Percentiles rank a stretch among this genome's conserved stretches.
These are phyloP conservation scores for Adansonia madagascariensis DNA, from an alignment of 441 rosid species.

Conservation along the genomic window DNA sequence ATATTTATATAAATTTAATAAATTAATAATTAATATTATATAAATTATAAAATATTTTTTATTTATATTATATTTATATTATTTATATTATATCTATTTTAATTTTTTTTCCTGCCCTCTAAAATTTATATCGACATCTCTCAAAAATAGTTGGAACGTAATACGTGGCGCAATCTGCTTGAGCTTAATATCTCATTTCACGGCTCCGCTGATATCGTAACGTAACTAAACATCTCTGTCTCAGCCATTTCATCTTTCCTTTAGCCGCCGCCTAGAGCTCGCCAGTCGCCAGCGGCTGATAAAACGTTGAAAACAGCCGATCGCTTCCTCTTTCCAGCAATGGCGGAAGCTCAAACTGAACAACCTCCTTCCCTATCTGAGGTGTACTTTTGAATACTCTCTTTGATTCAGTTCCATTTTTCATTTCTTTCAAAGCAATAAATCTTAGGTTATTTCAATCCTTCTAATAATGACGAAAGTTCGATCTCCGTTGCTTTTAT, in stretches of 20 bases:
- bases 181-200: neutral
- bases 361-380: constrained; percentile 57
- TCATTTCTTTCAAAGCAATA: neutral
- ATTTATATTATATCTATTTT: too few species aligned
- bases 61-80: too few species aligned
- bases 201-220: constrained; percentile 11
- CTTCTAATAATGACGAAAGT: neutral
- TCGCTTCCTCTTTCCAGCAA: constrained; percentile 36
- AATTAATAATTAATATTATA: too few species aligned
- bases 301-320: neutral
- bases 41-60: too few species aligned
- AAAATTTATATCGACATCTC: neutral
- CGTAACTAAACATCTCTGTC: neutral
- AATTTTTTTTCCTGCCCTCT: neutral
- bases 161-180: neutral
- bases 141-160: neutral
- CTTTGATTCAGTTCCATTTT: neutral
- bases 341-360: constrained; percentile 66
- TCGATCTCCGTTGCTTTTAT: constrained; percentile 24
- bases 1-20: too few species aligned
- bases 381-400: constrained; percentile 39
- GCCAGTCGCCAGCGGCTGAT: neutral
- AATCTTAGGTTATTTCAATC: neutral
- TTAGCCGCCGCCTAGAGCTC: constrained; percentile 28
- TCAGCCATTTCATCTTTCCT: neutral